Conservation (phyloP, 495 filamentous ascomycete species). For the Mycothermus thermophilus region DNA sequence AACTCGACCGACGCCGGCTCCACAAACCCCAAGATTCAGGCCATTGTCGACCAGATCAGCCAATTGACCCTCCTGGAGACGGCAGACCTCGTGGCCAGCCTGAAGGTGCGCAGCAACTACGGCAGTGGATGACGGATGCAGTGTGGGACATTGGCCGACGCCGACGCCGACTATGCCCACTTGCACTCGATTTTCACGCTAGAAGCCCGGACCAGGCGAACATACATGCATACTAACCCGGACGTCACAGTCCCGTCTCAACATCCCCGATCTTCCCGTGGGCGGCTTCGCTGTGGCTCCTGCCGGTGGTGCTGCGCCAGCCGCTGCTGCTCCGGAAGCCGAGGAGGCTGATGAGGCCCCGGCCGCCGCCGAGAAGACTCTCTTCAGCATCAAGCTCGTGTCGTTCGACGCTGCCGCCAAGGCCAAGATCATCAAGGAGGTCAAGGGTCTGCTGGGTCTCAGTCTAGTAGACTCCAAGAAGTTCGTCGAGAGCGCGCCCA, state of each 20-base stretch:
- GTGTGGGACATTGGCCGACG: no score
- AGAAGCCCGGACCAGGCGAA: no score
- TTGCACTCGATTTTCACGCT: no score
- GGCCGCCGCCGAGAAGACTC: slow-evolving; percentile 80
- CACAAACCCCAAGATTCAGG: slow-evolving; percentile 72
- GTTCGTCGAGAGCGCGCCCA: slow-evolving; percentile 95
- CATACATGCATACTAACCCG: no score
- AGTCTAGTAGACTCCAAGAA: slow-evolving; percentile 99
- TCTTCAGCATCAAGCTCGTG: slow-evolving; percentile 88
- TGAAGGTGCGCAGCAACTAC: slow-evolving; percentile 51
- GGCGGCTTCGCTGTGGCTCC: slow-evolving; percentile 59
- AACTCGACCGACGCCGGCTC: slow-evolving; percentile 55
- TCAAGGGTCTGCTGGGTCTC: slow-evolving; percentile 88
- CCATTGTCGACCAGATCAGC: slow-evolving; percentile 95
- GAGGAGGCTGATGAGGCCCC: slow-evolving; percentile 71
- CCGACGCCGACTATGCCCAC: no score
- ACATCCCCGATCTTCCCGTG: slow-evolving; percentile 94
- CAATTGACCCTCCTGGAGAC: slow-evolving; percentile 96
- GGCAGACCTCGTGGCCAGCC: slow-evolving; percentile 76
- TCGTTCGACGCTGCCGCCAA: slow-evolving; percentile 78
- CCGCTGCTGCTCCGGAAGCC: slow-evolving; percentile 42
- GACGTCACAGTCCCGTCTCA: slow-evolving; percentile 77
- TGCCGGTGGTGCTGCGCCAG: slow-evolving; percentile 35
- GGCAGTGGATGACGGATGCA: not conserved
- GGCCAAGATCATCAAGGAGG: slow-evolving; percentile 98